Evolutionary conservation across 1,139 yeast species (phyloP).

Genomic region (Protomyces arabidopsidicola): DNA sequence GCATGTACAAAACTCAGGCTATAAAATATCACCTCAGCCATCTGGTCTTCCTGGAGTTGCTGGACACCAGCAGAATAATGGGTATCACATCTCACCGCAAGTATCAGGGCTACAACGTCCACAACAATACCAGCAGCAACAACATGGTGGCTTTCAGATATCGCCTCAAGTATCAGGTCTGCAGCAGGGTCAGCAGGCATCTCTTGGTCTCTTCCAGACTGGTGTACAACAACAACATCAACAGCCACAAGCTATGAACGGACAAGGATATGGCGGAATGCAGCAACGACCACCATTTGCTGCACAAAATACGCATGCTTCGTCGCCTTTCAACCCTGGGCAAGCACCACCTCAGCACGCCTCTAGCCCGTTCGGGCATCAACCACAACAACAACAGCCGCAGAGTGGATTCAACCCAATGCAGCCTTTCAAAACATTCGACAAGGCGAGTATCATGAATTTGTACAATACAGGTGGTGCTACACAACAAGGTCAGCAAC

Average conservation of each 20-base stretch:
- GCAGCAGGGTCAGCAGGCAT: not conserved
- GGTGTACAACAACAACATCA: not conserved
- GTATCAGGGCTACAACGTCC: not conserved
- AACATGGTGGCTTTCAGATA: not conserved
- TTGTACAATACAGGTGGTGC: constrained; percentile 3
- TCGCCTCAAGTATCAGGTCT: not conserved
- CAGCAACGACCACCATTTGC: not conserved
- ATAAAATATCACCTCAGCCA: not conserved
- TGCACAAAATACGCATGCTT: not conserved
- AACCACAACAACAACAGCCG: constrained; percentile 14
- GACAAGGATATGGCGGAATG: not conserved
- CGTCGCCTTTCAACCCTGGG: not conserved
- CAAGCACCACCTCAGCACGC: not conserved
- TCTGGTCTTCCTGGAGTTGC: not conserved
- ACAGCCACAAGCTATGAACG: not conserved
- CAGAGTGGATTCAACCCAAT: not conserved
- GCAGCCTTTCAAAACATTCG: constrained; percentile 21
- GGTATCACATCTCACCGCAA: not conserved
- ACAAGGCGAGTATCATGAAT: constrained; percentile 24
- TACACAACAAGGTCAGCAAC: constrained; percentile 8
- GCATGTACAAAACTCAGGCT: not conserved
- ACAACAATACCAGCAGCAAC: not conserved
- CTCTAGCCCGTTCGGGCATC: constrained; percentile 1
- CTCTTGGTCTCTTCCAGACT: not conserved
- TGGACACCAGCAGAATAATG: not conserved